Base-by-base conservation (phyloP, 305 asterid species). In the Withania somnifera region DNA sequence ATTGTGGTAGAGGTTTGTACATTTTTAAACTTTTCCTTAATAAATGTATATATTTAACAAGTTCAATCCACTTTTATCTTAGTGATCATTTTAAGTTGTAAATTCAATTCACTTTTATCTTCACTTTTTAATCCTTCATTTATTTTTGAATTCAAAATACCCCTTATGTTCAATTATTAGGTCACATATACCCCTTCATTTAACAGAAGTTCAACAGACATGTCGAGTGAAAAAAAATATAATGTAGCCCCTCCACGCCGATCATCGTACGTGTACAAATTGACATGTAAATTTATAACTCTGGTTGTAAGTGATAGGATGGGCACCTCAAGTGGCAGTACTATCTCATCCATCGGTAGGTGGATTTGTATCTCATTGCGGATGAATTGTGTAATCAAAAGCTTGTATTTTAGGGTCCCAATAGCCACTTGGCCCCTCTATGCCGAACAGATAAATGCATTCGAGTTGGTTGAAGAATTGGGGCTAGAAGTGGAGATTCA, bases 271-370 rank as follows among this genome's bases (percentile, higher is more conserved):
- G n/a, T n/a, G n/a, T n/a, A n/a, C n/a, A n/a, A n/a, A n/a, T n/a
- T n/a, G n/a, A n/a, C n/a, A n/a, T n/a, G n/a, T n/a, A n/a, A n/a
- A n/a, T n/a, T n/a, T n/a, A n/a, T n/a, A n/a, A n/a, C n/a, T n/a
- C n/a, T n/a, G n/a, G n/a, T n/a, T n/a, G n/a, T n/a, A 22, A 22
- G 90, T 90, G 26, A 86, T 90, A n/a, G 94, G 94, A 45, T 91
- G 94, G 94, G 90, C 94, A 3, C 94, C 92, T 1, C 94, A 91
- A 22, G 13, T 84, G 78, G 84, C 87, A 0, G 84, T 89, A 36
- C 15, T 89, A 11, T 76, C 91, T 2, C 92, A 91, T 68, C 81
- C 75, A 0, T 84, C 91, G 0, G 89, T 88, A 7, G 92, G 90
- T 20, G 91, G 91, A 1, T 88, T 90, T n/a, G 89, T 88, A 19